These are phyloP conservation scores for Tolypocladium ovalisporum DNA, from an alignment of 2,329 filamentous ascomycete species.

Conservation along the genomic window DNA sequence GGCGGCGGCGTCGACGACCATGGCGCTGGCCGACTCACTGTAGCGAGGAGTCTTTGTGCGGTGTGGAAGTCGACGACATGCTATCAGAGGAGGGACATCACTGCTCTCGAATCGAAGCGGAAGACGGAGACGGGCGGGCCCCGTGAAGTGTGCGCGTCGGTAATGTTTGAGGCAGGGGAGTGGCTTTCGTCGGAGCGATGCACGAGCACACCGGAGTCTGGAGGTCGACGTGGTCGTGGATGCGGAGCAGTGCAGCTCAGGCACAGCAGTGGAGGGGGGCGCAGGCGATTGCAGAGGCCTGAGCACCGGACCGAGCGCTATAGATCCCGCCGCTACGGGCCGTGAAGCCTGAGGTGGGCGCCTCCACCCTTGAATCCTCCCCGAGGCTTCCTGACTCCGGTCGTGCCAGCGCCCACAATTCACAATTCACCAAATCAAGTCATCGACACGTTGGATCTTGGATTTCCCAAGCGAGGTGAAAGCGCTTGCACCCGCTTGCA, in stretches of 20 bases:
- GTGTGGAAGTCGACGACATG: neutral
- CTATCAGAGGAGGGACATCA: neutral
- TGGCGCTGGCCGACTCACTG: constrained; percentile 12
- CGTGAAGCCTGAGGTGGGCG: neutral
- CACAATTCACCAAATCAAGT: neutral
- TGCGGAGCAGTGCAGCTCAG: neutral
- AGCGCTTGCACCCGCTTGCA: neutral
- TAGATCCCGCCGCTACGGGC: neutral
- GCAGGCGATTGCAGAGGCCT: neutral
- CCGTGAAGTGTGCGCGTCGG: neutral
- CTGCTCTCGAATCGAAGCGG: neutral
- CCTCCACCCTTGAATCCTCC: too few species aligned
- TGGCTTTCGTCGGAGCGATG: neutral
- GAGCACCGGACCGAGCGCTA: neutral
- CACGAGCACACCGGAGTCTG: neutral
- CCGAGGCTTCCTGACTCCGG: too few species aligned
- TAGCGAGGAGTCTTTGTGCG: neutral
- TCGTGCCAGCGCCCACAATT: too few species aligned
- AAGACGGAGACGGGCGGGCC: too few species aligned
- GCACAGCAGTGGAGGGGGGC: neutral
- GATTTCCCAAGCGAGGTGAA: too few species aligned
- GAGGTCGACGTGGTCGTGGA: neutral
- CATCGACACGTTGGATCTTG: neutral
- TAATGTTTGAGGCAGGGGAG: neutral
- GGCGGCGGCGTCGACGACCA: constrained; percentile 17